Conservation (phyloP, 2,329 filamentous ascomycete species). For the Fonsecaea erecta region DNA sequence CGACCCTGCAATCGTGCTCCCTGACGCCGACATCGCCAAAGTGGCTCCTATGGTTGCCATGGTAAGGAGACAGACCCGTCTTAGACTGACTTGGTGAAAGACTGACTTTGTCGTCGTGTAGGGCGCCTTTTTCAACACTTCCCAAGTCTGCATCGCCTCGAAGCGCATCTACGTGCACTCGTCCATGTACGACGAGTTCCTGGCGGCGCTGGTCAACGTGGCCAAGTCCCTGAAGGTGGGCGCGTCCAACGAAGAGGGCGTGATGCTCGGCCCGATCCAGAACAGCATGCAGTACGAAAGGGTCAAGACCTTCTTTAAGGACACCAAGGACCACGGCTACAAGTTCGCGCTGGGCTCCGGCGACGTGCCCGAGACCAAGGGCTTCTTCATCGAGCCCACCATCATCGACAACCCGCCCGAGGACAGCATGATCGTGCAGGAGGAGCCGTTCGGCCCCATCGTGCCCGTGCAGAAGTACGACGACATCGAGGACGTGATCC, state of each 20-base stretch:
- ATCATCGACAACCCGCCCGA: slow-evolving; percentile 47
- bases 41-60: slow-evolving; percentile 54
- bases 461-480: slow-evolving; percentile 55
- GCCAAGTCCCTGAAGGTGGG: slow-evolving; percentile 38
- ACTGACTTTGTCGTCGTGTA: slow-evolving; percentile 12
- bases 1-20: slow-evolving; percentile 62
- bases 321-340: slow-evolving; percentile 60
- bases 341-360: slow-evolving; percentile 58
- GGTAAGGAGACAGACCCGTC: slow-evolving; percentile 35
- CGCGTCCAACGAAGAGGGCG: slow-evolving; percentile 46
- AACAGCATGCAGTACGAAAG: slow-evolving; percentile 69
- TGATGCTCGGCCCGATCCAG: slow-evolving; percentile 65
- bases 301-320: slow-evolving; percentile 60
- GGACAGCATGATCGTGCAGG: slow-evolving; percentile 40
- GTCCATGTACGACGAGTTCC: slow-evolving; percentile 56
- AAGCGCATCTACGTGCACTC: slow-evolving; percentile 64
- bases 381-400: slow-evolving; percentile 57
- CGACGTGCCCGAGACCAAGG: slow-evolving; percentile 46
- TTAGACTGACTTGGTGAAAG: background rate
- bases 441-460: slow-evolving; percentile 58
- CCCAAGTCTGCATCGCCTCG: slow-evolving; percentile 60
- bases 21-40: slow-evolving; percentile 61
- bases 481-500: slow-evolving; percentile 53
- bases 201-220: slow-evolving; percentile 51
- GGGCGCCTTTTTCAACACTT: slow-evolving; percentile 62